These are phyloP conservation scores for Neolentinus lepideus DNA, from an alignment of 1,284 basidiomycete genomes.

Conservation along the genomic window DNA sequence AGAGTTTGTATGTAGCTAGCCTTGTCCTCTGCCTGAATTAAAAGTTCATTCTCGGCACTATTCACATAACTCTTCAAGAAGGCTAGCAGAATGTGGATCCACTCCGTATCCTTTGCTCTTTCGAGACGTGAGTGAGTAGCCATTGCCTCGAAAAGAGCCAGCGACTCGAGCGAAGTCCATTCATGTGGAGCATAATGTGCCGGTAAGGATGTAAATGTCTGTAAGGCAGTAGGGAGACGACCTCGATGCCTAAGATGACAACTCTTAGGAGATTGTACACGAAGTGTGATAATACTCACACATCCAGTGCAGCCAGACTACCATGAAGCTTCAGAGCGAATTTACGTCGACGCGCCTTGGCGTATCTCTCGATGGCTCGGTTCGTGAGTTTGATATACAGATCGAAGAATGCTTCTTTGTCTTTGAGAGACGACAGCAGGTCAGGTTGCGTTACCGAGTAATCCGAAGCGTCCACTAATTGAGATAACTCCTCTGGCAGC, in stretches of 20 bases:
- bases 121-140: conserved; percentile 50
- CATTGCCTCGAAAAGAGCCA: conserved; percentile 66
- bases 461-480: conserved; percentile 6
- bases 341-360: conserved; percentile 72
- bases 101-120: conserved; percentile 59
- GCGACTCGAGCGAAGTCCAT: conserved; percentile 74
- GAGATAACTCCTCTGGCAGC: conserved; percentile 13
- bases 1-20: conserved; percentile 45
- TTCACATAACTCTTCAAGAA: conserved; percentile 64
- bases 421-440: conserved; percentile 53
- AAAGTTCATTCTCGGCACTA: conserved; percentile 41
- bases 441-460: conserved; percentile 52
- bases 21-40: conserved; percentile 45
- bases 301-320: conserved; percentile 78
- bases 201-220: conserved; percentile 70
- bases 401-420: conserved; percentile 61
- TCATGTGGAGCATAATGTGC: conserved; percentile 75
- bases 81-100: conserved; percentile 64
- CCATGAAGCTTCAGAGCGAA: conserved; percentile 82
- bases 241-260: conserved; percentile 51
- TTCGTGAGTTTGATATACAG: conserved; percentile 72
- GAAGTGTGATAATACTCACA: conserved; percentile 43
- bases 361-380: conserved; percentile 78
- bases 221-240: conserved; percentile 51
- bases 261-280: background rate